Conservation (phyloP, 1,284 basidiomycete species). For the Mixia osmundae region DNA sequence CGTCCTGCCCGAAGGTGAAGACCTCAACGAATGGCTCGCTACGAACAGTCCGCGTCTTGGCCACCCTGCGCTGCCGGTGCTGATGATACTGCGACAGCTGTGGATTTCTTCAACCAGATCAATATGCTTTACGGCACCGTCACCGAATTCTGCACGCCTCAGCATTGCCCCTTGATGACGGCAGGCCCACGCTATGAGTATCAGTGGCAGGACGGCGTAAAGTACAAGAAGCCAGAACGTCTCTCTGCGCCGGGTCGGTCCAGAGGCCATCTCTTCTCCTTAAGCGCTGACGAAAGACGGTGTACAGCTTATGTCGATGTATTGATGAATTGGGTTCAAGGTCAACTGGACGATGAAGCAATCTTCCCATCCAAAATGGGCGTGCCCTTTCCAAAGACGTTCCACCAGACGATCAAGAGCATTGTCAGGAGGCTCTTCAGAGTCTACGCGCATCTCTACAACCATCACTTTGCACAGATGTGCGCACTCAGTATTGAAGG, state of each 20-base stretch:
- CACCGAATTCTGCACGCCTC: constrained; percentile 83
- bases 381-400: constrained; percentile 79
- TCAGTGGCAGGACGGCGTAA: constrained; percentile 88
- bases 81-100: constrained; percentile 9
- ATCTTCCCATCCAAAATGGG: constrained; percentile 91
- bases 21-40: constrained; percentile 84
- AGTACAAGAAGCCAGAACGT: constrained; percentile 79
- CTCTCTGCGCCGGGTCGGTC: constrained; percentile 44
- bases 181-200: constrained; percentile 97
- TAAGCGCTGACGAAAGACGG: background rate
- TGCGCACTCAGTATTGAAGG: constrained; percentile 96
- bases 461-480: constrained; percentile 97
- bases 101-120: constrained; percentile 20
- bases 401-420: constrained; percentile 71
- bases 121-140: constrained; percentile 52
- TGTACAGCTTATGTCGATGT: constrained; percentile 74
- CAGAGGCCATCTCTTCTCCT: background rate
- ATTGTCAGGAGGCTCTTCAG: constrained; percentile 83
- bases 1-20: constrained; percentile 77
- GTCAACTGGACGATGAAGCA: constrained; percentile 70
- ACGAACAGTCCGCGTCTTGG: constrained; percentile 59
- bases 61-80: background rate
- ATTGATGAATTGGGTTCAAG: constrained; percentile 96
- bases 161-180: constrained; percentile 97
- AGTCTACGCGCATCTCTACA: constrained; percentile 96